Percentiles rank a stretch among this genome's conserved stretches.
Evolutionary conservation across 306 rosid genomes (phyloP).

Genomic region (Casuarina cunninghamiana): DNA sequence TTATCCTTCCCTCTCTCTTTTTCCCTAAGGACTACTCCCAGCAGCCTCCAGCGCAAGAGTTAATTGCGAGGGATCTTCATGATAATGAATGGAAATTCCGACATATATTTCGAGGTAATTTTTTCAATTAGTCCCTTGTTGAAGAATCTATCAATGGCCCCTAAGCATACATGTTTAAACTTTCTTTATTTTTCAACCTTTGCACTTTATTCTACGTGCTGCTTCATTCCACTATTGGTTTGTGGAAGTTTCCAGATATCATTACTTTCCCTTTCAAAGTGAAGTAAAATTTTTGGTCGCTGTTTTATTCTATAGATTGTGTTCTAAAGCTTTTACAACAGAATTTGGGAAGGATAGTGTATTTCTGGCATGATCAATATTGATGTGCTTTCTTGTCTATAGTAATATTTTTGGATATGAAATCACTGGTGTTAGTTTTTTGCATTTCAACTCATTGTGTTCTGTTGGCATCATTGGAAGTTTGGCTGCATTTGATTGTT

Average conservation of each 20-base stretch:
- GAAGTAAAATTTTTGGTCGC: neutral
- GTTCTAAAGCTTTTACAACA: neutral
- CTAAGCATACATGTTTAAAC: neutral
- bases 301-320: neutral
- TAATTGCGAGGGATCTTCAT: slow-evolving; percentile 74
- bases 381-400: neutral
- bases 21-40: slow-evolving; percentile 60
- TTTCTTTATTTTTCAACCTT: neutral
- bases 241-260: neutral
- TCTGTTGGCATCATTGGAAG: neutral
- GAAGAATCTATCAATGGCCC: neutral
- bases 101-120: slow-evolving; percentile 66
- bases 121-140: neutral
- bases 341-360: neutral
- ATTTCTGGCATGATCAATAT: neutral
- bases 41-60: slow-evolving; percentile 80
- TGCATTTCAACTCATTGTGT: neutral
- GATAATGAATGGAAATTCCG: slow-evolving; percentile 77
- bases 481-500: neutral
- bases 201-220: neutral
- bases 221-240: neutral
- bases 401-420: neutral
- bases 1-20: neutral
- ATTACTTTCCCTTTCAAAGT: neutral
- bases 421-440: neutral